Evolutionary conservation across 805 yeast species (phyloP).

Genomic region (Ogataea nitratoaversa): DNA sequence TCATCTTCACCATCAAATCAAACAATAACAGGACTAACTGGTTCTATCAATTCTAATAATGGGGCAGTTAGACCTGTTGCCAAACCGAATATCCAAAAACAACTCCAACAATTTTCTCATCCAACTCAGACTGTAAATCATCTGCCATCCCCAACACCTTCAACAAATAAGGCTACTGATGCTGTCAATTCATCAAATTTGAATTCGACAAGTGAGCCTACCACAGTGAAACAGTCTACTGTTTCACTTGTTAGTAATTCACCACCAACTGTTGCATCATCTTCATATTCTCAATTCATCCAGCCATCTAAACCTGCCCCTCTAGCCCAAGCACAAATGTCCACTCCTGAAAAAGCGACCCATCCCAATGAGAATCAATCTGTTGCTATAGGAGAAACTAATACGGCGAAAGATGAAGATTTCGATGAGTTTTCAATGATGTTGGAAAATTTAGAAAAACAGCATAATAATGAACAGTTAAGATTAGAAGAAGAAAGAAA

Average conservation of each 20-base stretch:
- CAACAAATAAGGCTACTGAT: no score
- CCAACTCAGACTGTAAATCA: no score
- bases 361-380: no score
- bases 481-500: conserved; percentile 1
- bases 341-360: no score
- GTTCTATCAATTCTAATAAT: background rate
- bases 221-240: no score
- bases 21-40: no score
- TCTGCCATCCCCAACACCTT: conserved; percentile 8
- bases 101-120: conserved; percentile 16
- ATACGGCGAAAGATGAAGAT: conserved; percentile 5
- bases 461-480: conserved; percentile 13
- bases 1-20: no score
- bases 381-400: no score
- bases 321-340: background rate
- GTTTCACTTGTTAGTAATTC: no score
- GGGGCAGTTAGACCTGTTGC: background rate
- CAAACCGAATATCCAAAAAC: conserved; percentile 10
- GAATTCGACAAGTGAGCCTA: no score
- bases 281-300: background rate
- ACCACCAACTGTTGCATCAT: background rate
- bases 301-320: background rate
- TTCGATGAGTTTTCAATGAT: conserved; percentile 20
- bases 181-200: no score
- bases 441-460: conserved; percentile 19